Evolutionary conservation across 306 rosid genomes (phyloP).

Genomic region (Medicago arabica): DNA sequence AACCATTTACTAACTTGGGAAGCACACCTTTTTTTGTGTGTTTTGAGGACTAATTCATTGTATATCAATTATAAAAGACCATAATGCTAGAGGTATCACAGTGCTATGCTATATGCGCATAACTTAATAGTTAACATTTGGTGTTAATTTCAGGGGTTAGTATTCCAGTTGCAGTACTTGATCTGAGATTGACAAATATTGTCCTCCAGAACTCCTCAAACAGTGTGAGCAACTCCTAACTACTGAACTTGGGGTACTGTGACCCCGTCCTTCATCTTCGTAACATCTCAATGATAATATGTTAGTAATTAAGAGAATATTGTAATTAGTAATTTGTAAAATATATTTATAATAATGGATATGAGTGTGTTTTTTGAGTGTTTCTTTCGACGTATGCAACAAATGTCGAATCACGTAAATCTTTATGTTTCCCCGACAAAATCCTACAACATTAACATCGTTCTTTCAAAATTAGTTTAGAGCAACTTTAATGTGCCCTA

Average conservation of each 20-base stretch:
- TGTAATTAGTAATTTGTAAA: too few species aligned
- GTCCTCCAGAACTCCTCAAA: slow-evolving; percentile 56
- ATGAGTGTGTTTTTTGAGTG: too few species aligned
- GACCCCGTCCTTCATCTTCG: not conserved
- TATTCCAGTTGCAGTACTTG: slow-evolving; percentile 55
- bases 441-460: too few species aligned
- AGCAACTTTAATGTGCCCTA: too few species aligned
- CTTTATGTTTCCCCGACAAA: too few species aligned
- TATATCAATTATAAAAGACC: not conserved
- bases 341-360: too few species aligned
- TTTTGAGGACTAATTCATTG: not conserved
- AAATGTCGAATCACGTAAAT: too few species aligned
- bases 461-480: too few species aligned
- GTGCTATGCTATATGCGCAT: not conserved
- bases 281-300: too few species aligned
- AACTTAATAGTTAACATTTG: not conserved
- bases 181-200: slow-evolving; percentile 57
- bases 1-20: not conserved
- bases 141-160: slow-evolving; percentile 50
- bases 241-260: slow-evolving; percentile 54
- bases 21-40: too few species aligned
- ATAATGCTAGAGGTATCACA: not conserved
- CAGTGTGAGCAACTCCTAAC: slow-evolving; percentile 55
- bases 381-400: too few species aligned
- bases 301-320: too few species aligned